Evolutionary conservation across 495 filamentous ascomycete genomes (phyloP).

Genomic region (Lophiotrema nucula): DNA sequence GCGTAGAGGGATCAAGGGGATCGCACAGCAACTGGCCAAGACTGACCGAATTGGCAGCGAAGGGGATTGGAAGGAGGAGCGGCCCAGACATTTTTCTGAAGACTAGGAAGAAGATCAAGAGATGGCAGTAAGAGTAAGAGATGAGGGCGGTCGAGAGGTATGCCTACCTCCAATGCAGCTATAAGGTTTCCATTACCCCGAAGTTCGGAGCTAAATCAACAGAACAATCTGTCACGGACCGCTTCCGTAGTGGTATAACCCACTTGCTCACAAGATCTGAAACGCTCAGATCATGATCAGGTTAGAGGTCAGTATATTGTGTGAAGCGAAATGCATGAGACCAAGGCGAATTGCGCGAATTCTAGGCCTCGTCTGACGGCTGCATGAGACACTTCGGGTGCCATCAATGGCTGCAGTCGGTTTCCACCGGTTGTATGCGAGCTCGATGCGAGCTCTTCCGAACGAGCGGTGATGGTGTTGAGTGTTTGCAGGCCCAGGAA

Average conservation of each 20-base stretch:
- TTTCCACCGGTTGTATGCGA: slow-evolving; percentile 9
- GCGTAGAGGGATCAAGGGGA: slow-evolving; percentile 13
- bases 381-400: not conserved
- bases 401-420: slow-evolving; percentile 7
- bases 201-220: not conserved
- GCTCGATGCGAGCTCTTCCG: slow-evolving; percentile 8
- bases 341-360: not conserved
- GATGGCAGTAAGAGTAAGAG: too few species aligned
- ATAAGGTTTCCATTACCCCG: slow-evolving; percentile 5
- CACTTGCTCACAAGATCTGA: not conserved
- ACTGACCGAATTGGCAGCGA: slow-evolving; percentile 7
- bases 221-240: not conserved
- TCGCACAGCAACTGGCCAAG: slow-evolving; percentile 24
- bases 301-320: not conserved
- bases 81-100: slow-evolving; percentile 12
- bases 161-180: not conserved
- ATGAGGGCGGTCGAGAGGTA: too few species aligned
- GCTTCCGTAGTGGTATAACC: not conserved
- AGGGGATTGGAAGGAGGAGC: slow-evolving; percentile 21
- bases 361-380: not conserved
- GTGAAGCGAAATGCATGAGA: not conserved
- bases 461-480: slow-evolving; percentile 8
- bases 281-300: slow-evolving; percentile 10
- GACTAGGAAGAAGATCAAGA: too few species aligned
- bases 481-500: not conserved